Conservation (phyloP, 1,284 basidiomycete genomes). For the Volvariella surrecta region DNA sequence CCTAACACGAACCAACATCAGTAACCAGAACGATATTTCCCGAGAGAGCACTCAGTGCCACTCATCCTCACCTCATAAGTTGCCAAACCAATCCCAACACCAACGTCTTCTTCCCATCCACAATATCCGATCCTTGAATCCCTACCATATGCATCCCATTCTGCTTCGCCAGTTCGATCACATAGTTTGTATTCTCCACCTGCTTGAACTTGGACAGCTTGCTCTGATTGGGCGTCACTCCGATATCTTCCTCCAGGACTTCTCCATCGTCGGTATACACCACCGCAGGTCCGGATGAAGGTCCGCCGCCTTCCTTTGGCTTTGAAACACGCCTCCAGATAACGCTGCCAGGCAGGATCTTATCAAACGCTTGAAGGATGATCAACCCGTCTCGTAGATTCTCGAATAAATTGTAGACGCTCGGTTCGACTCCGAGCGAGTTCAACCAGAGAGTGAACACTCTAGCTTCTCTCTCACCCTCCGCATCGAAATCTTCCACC, state of each 20-base stretch:
- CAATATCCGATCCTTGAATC: slow-evolving; percentile 96
- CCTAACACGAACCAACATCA: slow-evolving; percentile 25
- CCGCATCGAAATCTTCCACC: slow-evolving; percentile 97
- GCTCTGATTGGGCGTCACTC: slow-evolving; percentile 71
- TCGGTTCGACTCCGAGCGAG: slow-evolving; percentile 91
- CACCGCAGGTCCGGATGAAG: slow-evolving; percentile 27
- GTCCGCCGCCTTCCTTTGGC: slow-evolving; percentile 65
- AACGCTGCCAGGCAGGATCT: slow-evolving; percentile 87
- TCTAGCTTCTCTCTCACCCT: slow-evolving; percentile 95
- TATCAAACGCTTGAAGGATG: slow-evolving; percentile 95
- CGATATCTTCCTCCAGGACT: slow-evolving; percentile 56
- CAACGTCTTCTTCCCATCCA: slow-evolving; percentile 86
- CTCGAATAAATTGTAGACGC: slow-evolving; percentile 95
- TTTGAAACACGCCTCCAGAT: slow-evolving; percentile 93
- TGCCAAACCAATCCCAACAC: slow-evolving; percentile 98
- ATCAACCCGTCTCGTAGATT: slow-evolving; percentile 88
- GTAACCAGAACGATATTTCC: not conserved
- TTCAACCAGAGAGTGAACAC: slow-evolving; percentile 99
- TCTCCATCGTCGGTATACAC: slow-evolving; percentile 37
- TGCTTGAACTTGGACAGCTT: slow-evolving; percentile 92
- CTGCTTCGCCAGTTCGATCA: slow-evolving; percentile 86
- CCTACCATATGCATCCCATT: slow-evolving; percentile 95
- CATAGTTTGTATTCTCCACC: slow-evolving; percentile 98
- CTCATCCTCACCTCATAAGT: slow-evolving; percentile 70
- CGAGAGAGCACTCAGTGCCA: not conserved